Conservation (phyloP, 768 basidiomycete species). For the Psilocybe tampanensis region DNA sequence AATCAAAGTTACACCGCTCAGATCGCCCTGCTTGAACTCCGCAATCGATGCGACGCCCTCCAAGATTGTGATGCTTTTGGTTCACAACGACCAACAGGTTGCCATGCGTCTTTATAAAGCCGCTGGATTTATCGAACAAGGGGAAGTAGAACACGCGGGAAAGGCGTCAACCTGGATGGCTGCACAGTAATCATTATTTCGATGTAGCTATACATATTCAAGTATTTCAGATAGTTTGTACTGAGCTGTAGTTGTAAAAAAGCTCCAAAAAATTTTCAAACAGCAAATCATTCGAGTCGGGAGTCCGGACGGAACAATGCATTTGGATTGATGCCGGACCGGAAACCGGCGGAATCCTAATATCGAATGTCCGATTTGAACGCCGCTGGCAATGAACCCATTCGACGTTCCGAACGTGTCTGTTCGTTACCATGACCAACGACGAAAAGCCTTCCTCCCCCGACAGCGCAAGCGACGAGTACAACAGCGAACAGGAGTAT, state of each 20-base stretch:
- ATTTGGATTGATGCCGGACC: too few species aligned
- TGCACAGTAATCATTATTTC: too few species aligned
- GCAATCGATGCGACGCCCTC: not conserved
- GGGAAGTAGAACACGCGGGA: not conserved
- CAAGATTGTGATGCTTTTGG: not conserved
- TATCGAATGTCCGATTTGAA: too few species aligned
- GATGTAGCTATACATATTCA: too few species aligned
- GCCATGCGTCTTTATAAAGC: not conserved
- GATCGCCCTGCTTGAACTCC: not conserved
- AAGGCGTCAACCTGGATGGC: not conserved
- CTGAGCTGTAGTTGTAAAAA: too few species aligned
- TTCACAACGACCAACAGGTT: not conserved
- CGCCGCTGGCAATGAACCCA: too few species aligned
- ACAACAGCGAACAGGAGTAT: not conserved
- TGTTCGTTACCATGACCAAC: conserved; percentile 1
- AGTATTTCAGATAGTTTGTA: too few species aligned
- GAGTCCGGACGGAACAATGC: too few species aligned
- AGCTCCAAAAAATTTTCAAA: too few species aligned
- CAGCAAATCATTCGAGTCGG: too few species aligned
- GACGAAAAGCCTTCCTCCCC: not conserved
- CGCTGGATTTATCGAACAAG: not conserved
- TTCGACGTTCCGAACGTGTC: not conserved
- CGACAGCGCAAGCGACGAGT: conserved; percentile 5
- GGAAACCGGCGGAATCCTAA: too few species aligned
- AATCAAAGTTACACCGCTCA: not conserved